Base-by-base conservation (phyloP, 1,139 yeast species). In the Candida sp. region DNA sequence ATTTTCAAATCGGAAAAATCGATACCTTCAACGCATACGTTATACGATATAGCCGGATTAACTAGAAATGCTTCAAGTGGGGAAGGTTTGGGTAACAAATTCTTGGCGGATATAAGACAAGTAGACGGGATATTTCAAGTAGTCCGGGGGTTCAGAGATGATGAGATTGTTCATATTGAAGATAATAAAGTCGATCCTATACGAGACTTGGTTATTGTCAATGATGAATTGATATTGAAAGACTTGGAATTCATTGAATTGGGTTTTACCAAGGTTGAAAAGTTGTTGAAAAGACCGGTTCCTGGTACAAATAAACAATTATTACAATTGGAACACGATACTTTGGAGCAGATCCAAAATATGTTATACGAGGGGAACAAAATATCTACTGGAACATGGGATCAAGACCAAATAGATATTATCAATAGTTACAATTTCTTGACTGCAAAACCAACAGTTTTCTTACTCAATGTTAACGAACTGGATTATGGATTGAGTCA, bases 101-200 rank as follows among this genome's bases (percentile, higher is more conserved):
- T 93, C 82, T 84, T 93, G 76, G 87, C 98, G 55, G 93, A 93
- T 70, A 93, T 93, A 59, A 83, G 99, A 71, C 96, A 99, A 42
- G 99, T 93, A 50, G 99, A 93, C 77, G 96, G 98, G 53, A 84
- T 93, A 61, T 93, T 87, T 77, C 99, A 95, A 73, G 96, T 93
- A 55, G 98, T 93, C 46, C 86, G 99, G 77, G 87, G 96, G 72
- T 93, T 93, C 60, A 30, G 19, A 30, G 19, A 30, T 55, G 83
- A 79, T n/a, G 88, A 82, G 36, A 82, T 85, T 44, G 79, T 85
- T 3, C 91, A 85, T 59, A 75, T 85, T 33, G 91, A 85, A 54
- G 75, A 80, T 6, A 66, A 67, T 35, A 75, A 76, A 11, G 75
- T 70, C n/a, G 82, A 85, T 57, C 90, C 93, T 0, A 73, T 80